Evolutionary conservation across 345 rosid species (phyloP).

Genomic region (Boechera retrofracta): DNA sequence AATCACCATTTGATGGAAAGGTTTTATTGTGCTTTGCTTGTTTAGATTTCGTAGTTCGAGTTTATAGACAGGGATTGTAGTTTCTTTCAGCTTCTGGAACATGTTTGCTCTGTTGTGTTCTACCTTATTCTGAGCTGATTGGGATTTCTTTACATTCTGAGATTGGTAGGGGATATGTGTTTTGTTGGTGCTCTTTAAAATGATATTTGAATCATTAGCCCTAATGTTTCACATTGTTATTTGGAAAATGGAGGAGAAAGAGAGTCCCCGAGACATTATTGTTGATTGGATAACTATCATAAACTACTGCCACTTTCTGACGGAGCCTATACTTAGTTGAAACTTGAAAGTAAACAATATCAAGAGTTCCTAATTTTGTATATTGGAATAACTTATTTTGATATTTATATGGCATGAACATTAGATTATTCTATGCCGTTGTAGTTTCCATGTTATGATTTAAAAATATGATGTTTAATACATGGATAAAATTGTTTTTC

Average conservation of each 20-base stretch:
- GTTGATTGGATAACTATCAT: not conserved
- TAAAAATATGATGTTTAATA: conserved; percentile 1
- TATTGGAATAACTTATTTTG: not conserved
- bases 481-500: conserved; percentile 18
- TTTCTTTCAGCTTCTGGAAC: not conserved
- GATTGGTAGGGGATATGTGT: not conserved
- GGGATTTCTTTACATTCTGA: not conserved
- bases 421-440: not conserved
- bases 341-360: not conserved
- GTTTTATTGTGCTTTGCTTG: not conserved
- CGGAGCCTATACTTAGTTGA: not conserved
- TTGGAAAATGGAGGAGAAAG: not conserved
- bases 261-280: not conserved
- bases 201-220: not conserved
- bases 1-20: not conserved
- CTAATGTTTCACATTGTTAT: not conserved
- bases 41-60: not conserved
- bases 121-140: not conserved
- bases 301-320: not conserved
- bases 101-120: conserved; percentile 1
- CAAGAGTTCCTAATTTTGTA: conserved; percentile 6
- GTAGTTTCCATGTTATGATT: not conserved
- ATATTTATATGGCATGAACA: conserved; percentile 3
- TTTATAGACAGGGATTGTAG: not conserved
- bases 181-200: not conserved